These are phyloP conservation scores for Suillus variegatus DNA, from an alignment of 768 basidiomycete genomes.

Conservation along the genomic window DNA sequence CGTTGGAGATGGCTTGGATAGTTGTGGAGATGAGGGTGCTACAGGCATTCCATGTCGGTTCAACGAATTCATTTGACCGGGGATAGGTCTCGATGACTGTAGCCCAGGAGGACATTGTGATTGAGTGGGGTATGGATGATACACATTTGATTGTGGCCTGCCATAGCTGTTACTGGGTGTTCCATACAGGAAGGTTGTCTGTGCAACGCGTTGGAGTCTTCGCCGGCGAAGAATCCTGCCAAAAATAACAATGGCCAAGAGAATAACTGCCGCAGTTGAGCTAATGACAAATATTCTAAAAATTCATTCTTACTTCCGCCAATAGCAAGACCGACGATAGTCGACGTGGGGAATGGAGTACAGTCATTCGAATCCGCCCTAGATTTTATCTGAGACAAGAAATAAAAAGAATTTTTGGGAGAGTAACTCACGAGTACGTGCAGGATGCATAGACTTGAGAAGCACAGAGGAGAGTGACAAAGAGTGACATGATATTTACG, in stretches of 20 bases:
- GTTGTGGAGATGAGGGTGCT: background rate
- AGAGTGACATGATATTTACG: background rate
- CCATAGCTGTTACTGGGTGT: background rate
- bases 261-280: background rate
- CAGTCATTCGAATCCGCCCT: background rate
- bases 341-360: background rate
- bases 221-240: background rate
- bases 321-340: background rate
- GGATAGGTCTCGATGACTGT: background rate
- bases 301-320: background rate
- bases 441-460: constrained; percentile 2
- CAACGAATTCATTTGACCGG: background rate
- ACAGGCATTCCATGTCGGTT: background rate
- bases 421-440: background rate
- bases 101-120: background rate
- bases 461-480: background rate
- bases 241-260: background rate
- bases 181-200: background rate
- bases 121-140: background rate
- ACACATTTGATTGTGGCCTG: background rate
- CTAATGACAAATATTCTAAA: background rate
- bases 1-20: constrained; percentile 9
- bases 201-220: background rate
- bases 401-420: background rate
- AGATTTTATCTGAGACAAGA: background rate